phyloP scores from a whole-genome alignment of 2,329 filamentous ascomycete genomes.

The Diplodia seriata region DNA sequence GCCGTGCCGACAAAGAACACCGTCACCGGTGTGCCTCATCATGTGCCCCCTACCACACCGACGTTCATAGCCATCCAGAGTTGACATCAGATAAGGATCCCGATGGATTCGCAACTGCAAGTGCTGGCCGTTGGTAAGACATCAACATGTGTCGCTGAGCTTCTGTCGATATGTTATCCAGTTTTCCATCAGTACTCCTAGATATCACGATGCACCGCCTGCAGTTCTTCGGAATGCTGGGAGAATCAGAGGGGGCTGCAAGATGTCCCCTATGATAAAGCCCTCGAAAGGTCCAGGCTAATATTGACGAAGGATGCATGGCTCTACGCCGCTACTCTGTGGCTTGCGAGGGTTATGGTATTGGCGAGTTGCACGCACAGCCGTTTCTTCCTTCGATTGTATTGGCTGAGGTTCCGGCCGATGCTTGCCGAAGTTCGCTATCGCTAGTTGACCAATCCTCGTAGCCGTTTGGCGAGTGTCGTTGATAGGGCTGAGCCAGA shows the following conservation, averaged over 20 bases:
- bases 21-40: conserved; percentile 23
- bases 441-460: background rate
- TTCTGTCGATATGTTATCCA: background rate
- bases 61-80: background rate
- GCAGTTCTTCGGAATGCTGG: background rate
- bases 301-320: background rate
- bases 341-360: background rate
- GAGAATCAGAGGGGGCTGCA: background rate
- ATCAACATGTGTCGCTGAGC: background rate
- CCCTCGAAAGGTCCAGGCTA: background rate
- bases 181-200: background rate
- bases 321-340: background rate
- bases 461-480: background rate
- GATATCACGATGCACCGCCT: background rate
- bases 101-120: background rate
- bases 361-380: background rate
- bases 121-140: background rate
- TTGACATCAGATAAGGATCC: conserved; percentile 8
- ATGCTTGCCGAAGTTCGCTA: background rate
- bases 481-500: conserved; percentile 20
- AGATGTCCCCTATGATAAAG: background rate
- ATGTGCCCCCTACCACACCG: conserved; percentile 5
- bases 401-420: background rate
- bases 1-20: conserved; percentile 3
- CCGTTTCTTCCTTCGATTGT: background rate